Base-by-base conservation (phyloP, 1,139 yeast genomes). In the Lodderomyces metapsilosis region DNA sequence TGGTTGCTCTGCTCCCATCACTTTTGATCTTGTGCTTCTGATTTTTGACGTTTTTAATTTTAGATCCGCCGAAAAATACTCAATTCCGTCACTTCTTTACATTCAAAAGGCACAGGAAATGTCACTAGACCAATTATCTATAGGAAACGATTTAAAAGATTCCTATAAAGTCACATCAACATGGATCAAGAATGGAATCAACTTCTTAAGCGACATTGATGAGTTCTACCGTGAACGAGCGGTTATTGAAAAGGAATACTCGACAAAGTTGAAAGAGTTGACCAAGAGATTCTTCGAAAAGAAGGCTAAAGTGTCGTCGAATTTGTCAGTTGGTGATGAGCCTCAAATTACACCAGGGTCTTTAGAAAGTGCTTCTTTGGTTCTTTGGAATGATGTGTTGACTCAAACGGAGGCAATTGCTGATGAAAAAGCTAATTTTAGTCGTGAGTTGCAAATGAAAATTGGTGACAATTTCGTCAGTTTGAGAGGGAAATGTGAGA, bases 301-400 rank as follows among this genome's bases (percentile, higher is more conserved):
- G 61, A 88, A 91, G 58, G 84, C 95, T 34, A 80, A 79, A 52
- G 62, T 74, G 10, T 73, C 88, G 21, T 78, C 94, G 0, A 63
- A 67, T 17, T 64, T 94, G 27, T 82, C 92, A 30, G 98, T 94
- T 6, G 99, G 99, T 21, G 96, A 88, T 49, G 78, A 79, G 21
- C 98, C 99, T 0, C 78, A 82, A 36, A 77, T 88, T 42, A 92
- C 99, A 0, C 98, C 98, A 0, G 98, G 99, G 0, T 89, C 97
- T 0, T 68, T 92, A 40, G 98, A 94, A 57, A 78, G 88, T 49
- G 96, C 97, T 0, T 76, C 88, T n/a, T 66, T 91, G 50, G 96
- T 88, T n/a, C 80, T 95, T 4, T 92, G 98, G 98, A 87, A 82
- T 37, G 95, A 88, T 51, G 79, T 92, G 11, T 71, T 92, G 47